phyloP scores from a whole-genome alignment of 805 yeast genomes.

The Candida cerambycidarum region DNA sequence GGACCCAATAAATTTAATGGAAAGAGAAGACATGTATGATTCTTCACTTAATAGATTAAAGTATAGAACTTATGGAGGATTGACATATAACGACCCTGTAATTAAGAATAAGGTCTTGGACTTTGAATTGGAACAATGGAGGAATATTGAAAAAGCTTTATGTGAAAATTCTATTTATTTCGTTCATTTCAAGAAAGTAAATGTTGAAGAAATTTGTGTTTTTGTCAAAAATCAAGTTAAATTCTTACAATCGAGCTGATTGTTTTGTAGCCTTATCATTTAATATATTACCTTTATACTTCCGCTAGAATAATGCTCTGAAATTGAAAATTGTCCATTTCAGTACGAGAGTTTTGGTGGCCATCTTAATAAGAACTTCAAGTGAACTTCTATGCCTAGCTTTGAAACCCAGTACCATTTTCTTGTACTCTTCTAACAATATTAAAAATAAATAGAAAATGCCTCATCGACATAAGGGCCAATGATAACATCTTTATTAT shows the following conservation, averaged over 20 bases:
- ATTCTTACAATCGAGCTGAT: conserved; percentile 19
- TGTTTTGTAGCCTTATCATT: neutral
- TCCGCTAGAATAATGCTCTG: too few relatives aligned
- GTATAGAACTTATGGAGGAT: conserved; percentile 27
- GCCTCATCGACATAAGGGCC: too few relatives aligned
- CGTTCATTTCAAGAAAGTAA: conserved; percentile 21
- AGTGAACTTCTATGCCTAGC: too few relatives aligned
- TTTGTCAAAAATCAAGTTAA: conserved; percentile 28
- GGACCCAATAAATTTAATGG: conserved; percentile 28
- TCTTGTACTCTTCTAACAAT: too few relatives aligned
- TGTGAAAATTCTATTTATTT: conserved; percentile 27
- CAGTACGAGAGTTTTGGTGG: too few relatives aligned
- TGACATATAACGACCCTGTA: conserved; percentile 20
- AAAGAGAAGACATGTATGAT: conserved; percentile 27
- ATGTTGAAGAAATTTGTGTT: conserved; percentile 25
- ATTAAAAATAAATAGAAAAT: too few relatives aligned
- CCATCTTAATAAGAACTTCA: too few relatives aligned
- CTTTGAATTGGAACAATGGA: conserved; percentile 35
- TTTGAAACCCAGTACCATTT: too few relatives aligned
- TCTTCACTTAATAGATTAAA: conserved; percentile 22
- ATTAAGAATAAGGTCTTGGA: conserved; percentile 17
- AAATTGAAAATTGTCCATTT: too few relatives aligned
- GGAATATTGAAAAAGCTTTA: conserved; percentile 22
- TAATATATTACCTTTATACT: neutral
- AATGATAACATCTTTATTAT: too few relatives aligned